Base-by-base conservation (phyloP, 2,329 filamentous ascomycete genomes). In the Dendrostoma leiphaemia region DNA sequence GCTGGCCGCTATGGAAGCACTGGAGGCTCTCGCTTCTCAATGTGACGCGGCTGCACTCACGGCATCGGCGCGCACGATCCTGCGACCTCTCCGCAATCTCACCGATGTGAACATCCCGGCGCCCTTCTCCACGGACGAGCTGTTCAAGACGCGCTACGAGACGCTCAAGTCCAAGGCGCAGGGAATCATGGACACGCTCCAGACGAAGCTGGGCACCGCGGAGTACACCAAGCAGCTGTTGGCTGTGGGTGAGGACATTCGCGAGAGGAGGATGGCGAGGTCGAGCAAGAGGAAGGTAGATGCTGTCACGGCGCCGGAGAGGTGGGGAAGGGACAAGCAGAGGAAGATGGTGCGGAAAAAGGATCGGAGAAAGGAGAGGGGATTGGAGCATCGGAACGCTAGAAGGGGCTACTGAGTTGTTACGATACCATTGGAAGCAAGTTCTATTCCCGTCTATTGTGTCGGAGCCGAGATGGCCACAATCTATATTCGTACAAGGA, bases 241-340 rank as follows among this genome's bases (percentile, higher is more conserved):
- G 35, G 80, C 81, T 37, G 90, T 95, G 6, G 84, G 90, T 57
- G 85, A 88, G 49, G 81, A 79, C 15, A 85, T 94, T n/a, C 83
- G 82, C 65, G 79, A 81, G 60, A 84, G 87, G 64, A 79, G 94
- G 61, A 84, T 90, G 67, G 83, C 85, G 64, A 78, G 95, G 60
- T 84, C 88, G 51, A 83, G 80, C 60, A 99, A 99, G 82, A 83
- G 94, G 64, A 90, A 90, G 72, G 90, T 97, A 60, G 92, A 95
- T 67, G 90, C 90, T 10, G 85, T 99, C 23, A 82, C 82, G 47
- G 83, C 88, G 65, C 94, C 94, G 1, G 93, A 94, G 73, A 87
- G 80, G 67, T 85, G 85, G 63, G 90, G 86, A 26, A 78, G 81
- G 65, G 85, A 88, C 63, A 97, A 97, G 84, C 85, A 82, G 68